A percentile compares a stretch with the other conserved stretches of the same genome.
Evolutionary conservation across 768 basidiomycete species (phyloP).

Genomic region (Rhizopogon vinicolor): DNA sequence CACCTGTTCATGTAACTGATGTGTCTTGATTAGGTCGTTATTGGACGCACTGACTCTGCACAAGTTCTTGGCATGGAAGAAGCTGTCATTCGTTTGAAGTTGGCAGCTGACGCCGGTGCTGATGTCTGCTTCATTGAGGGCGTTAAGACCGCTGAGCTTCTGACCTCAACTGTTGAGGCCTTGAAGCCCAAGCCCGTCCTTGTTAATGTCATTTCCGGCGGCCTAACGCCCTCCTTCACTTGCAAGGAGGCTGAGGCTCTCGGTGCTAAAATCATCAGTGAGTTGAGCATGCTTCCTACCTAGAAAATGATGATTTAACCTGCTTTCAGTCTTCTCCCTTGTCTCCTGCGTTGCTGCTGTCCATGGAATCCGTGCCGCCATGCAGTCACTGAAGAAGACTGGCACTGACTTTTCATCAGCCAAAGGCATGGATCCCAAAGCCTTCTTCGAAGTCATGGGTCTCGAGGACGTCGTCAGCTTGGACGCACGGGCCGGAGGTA

Average conservation of each 20-base stretch:
- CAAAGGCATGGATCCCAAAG: conserved; percentile 70
- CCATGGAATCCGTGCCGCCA: conserved; percentile 74
- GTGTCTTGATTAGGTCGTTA: conserved; percentile 44
- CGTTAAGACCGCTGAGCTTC: conserved; percentile 61
- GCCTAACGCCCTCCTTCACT: conserved; percentile 72
- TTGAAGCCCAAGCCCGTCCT: conserved; percentile 74
- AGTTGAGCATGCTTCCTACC: conserved; percentile 17
- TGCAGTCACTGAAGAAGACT: conserved; percentile 71
- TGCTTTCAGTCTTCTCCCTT: conserved; percentile 59
- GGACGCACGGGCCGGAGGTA: conserved; percentile 55
- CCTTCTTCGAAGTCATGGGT: conserved; percentile 76
- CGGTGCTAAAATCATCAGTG: conserved; percentile 78
- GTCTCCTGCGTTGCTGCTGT: conserved; percentile 75
- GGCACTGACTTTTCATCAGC: conserved; percentile 65
- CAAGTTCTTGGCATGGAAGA: conserved; percentile 81
- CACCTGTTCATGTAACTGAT: not conserved
- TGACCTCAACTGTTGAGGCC: conserved; percentile 59
- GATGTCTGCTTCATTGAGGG: conserved; percentile 84
- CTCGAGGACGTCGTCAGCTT: conserved; percentile 50
- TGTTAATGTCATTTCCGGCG: conserved; percentile 77
- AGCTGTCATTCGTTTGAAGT: conserved; percentile 57
- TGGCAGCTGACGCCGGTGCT: conserved; percentile 69
- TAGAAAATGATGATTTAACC: not conserved
- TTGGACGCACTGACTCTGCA: conserved; percentile 75
- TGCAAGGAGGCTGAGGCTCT: conserved; percentile 60